Evolutionary conservation across 1,139 yeast species (phyloP).

Genomic region (Taiozyma onychis): DNA sequence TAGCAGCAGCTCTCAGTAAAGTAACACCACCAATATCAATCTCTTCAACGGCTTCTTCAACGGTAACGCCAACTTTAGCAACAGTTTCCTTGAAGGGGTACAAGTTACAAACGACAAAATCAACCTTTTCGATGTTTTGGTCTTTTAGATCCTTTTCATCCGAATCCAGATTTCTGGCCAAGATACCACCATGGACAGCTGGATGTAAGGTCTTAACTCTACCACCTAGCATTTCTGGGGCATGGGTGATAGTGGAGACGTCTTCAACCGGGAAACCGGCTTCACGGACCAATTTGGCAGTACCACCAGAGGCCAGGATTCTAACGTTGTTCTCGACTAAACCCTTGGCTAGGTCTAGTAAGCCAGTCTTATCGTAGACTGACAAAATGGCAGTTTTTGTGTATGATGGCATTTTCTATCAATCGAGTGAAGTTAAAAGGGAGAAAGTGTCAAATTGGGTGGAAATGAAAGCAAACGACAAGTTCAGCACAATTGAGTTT

Average conservation of each 20-base stretch:
- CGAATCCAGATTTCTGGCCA: slow-evolving; percentile 86
- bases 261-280: slow-evolving; percentile 98
- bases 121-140: slow-evolving; percentile 92
- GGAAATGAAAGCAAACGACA: not conserved
- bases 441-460: not conserved
- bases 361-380: slow-evolving; percentile 95
- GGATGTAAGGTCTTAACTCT: slow-evolving; percentile 98
- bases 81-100: slow-evolving; percentile 98
- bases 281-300: slow-evolving; percentile 89
- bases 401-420: slow-evolving; percentile 29
- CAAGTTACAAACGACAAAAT: slow-evolving; percentile 93
- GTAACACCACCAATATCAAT: slow-evolving; percentile 99
- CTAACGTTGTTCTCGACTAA: slow-evolving; percentile 82
- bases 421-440: not conserved
- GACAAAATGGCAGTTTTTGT: slow-evolving; percentile 89
- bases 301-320: slow-evolving; percentile 95
- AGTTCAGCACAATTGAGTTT: not conserved
- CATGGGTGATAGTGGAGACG: slow-evolving; percentile 90
- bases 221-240: slow-evolving; percentile 98
- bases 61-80: slow-evolving; percentile 90
- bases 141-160: slow-evolving; percentile 84
- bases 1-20: slow-evolving; percentile 95
- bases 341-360: slow-evolving; percentile 93
- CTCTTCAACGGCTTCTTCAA: slow-evolving; percentile 97
- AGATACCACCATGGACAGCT: slow-evolving; percentile 97